Evolutionary conservation across 352 stramenopile species (phyloP), one percentile per base, ranked within the genome.

Genomic region (Globisporangium sylvaticum): DNA sequence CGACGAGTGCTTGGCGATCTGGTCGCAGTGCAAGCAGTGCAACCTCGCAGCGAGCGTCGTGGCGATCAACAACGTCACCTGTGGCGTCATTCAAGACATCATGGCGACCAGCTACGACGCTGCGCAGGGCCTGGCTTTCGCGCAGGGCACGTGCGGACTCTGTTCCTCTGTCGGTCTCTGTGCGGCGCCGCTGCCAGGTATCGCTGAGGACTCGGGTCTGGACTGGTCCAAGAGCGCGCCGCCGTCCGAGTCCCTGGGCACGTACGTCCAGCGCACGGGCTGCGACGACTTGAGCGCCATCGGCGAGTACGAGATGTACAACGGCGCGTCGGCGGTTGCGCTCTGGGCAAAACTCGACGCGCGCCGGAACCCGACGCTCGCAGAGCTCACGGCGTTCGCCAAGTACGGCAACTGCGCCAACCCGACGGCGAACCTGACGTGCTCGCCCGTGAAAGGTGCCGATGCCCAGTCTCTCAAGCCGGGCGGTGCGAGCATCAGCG

Each of bases 361-460:
- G 39, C 71, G 71, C 1, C 71, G 74, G 15, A 81, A 81, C 58
- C 76, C 76, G 59, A 83, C 73, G 8, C 63, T 81, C 9, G 66
- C 34, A 0, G 76, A 83, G 64, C 64, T 83, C 39, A 70, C 65
- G 29, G 68, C 65, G 22, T 83, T 83, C 52, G 34, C 62, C 0
- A 39, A 56, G n/a, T 83, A 83, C 64, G 72, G 71, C 32, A 81
- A 79, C 72, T 83, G 76, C 54, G 71, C 53, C 10, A 71, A 69
- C 46, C 68, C 65, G 46, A 68, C 66, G 9, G 57, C 42, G 44
- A 83, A 83, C 70, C 70, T 75, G 57, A 83, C 73, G 12, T 83
- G 76, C 65, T 63, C 14, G 1, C 44, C 62, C 0, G 68, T 83
- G 0, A 58, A 60, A 2, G 76, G 76, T 18, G 58, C 71, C n/a